Evolutionary conservation across 768 basidiomycete genomes (phyloP).

Genomic region (Podaxis sp.): DNA sequence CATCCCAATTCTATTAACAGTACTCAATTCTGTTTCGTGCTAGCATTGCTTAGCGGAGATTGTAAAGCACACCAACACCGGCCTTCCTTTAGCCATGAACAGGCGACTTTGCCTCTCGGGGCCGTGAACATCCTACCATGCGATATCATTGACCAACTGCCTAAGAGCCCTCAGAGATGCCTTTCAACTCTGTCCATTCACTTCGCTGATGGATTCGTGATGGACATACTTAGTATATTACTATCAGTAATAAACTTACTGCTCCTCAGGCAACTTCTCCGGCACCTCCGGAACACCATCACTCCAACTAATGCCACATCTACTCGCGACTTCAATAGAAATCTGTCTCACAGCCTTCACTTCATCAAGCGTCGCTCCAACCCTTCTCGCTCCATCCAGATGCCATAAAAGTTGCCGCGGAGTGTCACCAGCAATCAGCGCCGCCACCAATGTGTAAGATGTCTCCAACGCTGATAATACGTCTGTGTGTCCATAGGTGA

Average conservation of each 20-base stretch:
- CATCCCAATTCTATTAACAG: no score
- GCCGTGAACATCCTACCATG: no score
- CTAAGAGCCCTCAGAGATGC: not conserved
- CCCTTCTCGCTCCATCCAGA: conserved; percentile 51
- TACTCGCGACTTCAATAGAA: conserved; percentile 48
- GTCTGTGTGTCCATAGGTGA: conserved; percentile 48
- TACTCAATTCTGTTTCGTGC: no score
- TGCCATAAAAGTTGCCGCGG: conserved; percentile 68
- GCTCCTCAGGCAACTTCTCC: conserved; percentile 17
- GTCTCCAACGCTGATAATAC: conserved; percentile 53
- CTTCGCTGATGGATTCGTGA: no score
- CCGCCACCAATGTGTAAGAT: conserved; percentile 59
- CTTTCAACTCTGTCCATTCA: no score
- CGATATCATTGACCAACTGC: not conserved
- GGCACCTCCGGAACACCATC: conserved; percentile 47
- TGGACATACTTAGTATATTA: no score
- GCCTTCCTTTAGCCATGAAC: not conserved
- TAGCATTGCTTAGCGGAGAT: not conserved
- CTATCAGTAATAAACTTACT: not conserved
- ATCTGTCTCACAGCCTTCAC: conserved; percentile 54
- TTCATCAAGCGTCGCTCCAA: conserved; percentile 55
- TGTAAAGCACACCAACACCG: not conserved
- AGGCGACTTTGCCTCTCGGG: no score
- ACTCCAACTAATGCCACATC: conserved; percentile 53
- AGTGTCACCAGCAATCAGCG: conserved; percentile 60